Base-by-base conservation (phyloP, 257 asterid species). In the Ophiorrhiza pumila region DNA sequence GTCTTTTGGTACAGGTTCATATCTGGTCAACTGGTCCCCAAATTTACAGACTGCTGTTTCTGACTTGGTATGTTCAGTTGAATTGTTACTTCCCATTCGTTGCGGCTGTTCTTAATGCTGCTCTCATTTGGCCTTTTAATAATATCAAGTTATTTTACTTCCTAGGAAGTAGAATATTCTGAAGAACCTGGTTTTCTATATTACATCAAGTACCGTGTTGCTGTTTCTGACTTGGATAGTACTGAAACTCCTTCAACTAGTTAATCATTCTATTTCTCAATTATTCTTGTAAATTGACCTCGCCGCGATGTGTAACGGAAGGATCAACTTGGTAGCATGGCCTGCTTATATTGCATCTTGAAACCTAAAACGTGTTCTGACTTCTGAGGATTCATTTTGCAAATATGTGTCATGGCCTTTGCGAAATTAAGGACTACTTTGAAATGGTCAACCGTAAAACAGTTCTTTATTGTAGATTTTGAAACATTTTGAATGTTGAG, bases 21-120 rank as follows among this genome's bases (percentile, higher is more conserved):
- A 95, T 85, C 84, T 95, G 98, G 99, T 95, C 69, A 95, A 92
- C 82, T 95, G 99, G 99, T 95, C 98, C 42, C 98, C 98, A 63
- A 95, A 85, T 75, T 89, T 95, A 82, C 99, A 92, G 87, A 95
- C 99, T 71, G 99, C 99, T 79, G 99, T 95, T 83, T 95, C 99
- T 79, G 99, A 95, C 80, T 83, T 95, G 96, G 89, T 85, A 80
- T 47, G 76, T 62, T 59, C 46, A 47, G 58, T 76, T 65, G 15
- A 29, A 37, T 52, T 67, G 57, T 70, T 76, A 31, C n/a, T 63
- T 23, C 35, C 45, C 61, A 50, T 56, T 63, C 32, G 37, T 47
- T 31, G 65, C 59, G 27, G 43, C 64, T 72, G 63, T 49, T 67
- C n/a, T 76, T 53, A n/a, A n/a, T n/a, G n/a, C n/a, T 53, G 76